phyloP scores from a whole-genome alignment of 257 asterid species.

The Penstemon eatonii region DNA sequence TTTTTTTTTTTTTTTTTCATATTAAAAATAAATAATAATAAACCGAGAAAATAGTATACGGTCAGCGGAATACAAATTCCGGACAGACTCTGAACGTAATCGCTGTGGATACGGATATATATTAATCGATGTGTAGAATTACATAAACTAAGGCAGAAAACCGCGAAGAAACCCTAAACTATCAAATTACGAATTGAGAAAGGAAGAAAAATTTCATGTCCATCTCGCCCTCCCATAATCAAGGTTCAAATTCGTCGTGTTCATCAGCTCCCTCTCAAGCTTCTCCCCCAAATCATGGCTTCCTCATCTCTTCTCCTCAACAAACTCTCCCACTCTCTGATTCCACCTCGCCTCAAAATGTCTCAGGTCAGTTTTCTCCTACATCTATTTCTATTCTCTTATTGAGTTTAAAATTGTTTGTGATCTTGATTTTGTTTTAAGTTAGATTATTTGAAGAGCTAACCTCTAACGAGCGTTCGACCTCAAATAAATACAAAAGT shows the following conservation, averaged over 20 bases:
- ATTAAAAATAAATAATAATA: no score
- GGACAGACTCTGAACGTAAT: no score
- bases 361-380: constrained; percentile 43
- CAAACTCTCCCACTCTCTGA: constrained; percentile 35
- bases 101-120: no score
- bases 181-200: no score
- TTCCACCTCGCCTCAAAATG: constrained; percentile 31
- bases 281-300: constrained; percentile 49
- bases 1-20: no score
- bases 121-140: no score
- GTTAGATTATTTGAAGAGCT: background rate
- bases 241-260: constrained; percentile 53
- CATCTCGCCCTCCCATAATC: constrained; percentile 71
- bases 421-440: background rate
- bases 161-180: no score
- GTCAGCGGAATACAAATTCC: no score
- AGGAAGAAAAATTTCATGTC: constrained; percentile 65
- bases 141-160: no score
- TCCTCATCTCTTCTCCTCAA: constrained; percentile 19
- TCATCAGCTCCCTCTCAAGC: constrained; percentile 42
- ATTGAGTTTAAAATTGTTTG: background rate
- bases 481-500: background rate
- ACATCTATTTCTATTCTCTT: background rate
- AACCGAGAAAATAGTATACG: no score
- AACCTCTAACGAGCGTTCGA: no score